Conservation (phyloP, 345 rosid species). For the Eucalyptus regnans region DNA sequence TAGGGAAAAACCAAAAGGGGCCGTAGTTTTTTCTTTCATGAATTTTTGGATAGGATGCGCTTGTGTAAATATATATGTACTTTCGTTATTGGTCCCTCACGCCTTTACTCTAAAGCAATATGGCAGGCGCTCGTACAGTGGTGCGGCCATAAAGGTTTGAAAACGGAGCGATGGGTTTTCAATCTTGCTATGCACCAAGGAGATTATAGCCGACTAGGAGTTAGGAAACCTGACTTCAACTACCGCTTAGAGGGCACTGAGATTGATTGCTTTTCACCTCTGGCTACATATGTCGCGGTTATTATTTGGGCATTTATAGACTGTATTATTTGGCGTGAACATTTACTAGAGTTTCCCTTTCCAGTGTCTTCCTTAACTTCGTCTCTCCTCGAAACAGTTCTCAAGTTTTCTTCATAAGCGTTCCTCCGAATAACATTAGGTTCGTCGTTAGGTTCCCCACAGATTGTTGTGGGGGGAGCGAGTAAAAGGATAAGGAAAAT, state of each 20-base stretch:
- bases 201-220: not conserved
- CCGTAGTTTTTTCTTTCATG: not conserved
- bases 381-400: not conserved
- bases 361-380: not conserved
- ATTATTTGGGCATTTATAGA: not conserved
- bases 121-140: not conserved
- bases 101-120: not conserved
- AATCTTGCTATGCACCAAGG: not conserved
- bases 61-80: not conserved
- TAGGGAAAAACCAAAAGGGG: not conserved
- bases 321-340: not conserved
- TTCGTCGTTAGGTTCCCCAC: not conserved
- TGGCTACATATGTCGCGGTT: not conserved
- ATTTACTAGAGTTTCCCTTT: not conserved
- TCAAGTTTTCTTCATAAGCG: not conserved
- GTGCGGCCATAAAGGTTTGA: not conserved
- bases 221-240: not conserved
- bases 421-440: not conserved
- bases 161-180: not conserved
- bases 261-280: not conserved
- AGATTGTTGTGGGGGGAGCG: not conserved
- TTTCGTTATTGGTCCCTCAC: not conserved
- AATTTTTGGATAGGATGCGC: not conserved
- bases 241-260: not conserved
- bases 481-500: not conserved